Evolutionary conservation across 441 rosid species (phyloP), one percentile per base, ranked within the genome.

Genomic region (Viola pubescens): DNA sequence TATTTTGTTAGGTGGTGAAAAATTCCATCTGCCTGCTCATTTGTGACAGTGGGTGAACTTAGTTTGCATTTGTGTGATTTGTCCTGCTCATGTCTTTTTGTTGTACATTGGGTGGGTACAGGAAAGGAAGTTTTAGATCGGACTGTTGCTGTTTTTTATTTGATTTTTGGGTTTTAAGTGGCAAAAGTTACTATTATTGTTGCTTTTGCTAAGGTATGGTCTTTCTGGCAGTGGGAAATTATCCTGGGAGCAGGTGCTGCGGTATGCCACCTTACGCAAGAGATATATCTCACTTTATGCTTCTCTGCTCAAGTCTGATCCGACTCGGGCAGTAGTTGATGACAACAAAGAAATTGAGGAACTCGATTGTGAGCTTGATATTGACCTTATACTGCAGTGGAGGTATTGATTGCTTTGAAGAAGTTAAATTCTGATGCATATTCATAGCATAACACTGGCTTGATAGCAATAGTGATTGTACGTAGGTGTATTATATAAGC

Each of bases 371-470:
- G 89, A 75, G 71, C 98, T 95, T 72, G 89, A 89, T 71, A 82
- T 89, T 16, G 98, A 95, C 40, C 82, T 95, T 67, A 95, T 95
- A 73, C 73, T 95, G 65, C 99, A 91, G 59, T 95, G 98, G 99
- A 91, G 99, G 99, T 95, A 83, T 61, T 58, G 56, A 48, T 8
- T 13, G 41, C 19, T 45, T 1, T 50, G n/a, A 34, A 13, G 16
- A 48, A 48, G 9, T 52, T 37, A 26, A 26, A 34, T 34, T 52
- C 40, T 19, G 56, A 52, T 26, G 7, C 6, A 46, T 46, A 7
- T 46, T 9, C 7, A 46, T 46, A 26, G 34, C 34, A 26, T 26
- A 26, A 26, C 34, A 26, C 34, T 26, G 37, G 9, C 12, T 14
- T 4, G 12, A 11, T 41, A 5, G 13, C 11, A 46, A 12, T 6